These are phyloP conservation scores for Choanephora cucurbitarum DNA, from an alignment of 371 early-diverging fungal genomes.

Conservation along the genomic window DNA sequence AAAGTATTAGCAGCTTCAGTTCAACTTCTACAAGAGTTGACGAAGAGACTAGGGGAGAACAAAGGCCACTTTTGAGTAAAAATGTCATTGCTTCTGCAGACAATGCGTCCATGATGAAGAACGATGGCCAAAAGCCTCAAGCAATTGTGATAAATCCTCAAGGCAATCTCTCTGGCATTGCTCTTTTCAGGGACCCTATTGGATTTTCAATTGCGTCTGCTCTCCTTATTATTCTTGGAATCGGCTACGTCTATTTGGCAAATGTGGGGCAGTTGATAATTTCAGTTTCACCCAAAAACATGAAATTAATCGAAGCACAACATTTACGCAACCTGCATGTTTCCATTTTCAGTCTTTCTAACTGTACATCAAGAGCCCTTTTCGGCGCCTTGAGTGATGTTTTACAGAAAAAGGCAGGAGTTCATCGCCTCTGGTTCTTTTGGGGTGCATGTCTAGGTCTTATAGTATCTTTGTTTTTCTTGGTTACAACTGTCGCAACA, in stretches of 20 bases:
- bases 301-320: constrained; percentile 15
- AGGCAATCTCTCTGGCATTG: constrained; percentile 20
- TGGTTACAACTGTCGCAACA: constrained; percentile 14
- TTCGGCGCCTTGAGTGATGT: constrained; percentile 49
- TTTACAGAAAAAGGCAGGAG: constrained; percentile 30
- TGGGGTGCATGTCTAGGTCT: constrained; percentile 27
- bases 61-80: constrained; percentile 12
- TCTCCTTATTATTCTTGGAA: constrained; percentile 36
- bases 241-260: constrained; percentile 51
- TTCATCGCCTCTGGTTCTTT: constrained; percentile 50
- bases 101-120: constrained; percentile 8
- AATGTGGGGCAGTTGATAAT: constrained; percentile 40
- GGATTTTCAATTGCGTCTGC: constrained; percentile 37
- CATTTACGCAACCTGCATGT: constrained; percentile 47
- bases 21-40: constrained; percentile 21
- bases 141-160: constrained; percentile 4
- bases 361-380: constrained; percentile 45
- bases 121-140: neutral
- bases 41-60: constrained; percentile 10
- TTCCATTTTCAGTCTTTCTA: constrained; percentile 48
- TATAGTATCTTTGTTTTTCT: constrained; percentile 9
- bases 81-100: constrained; percentile 12
- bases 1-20: constrained; percentile 23
- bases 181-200: constrained; percentile 34
- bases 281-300: constrained; percentile 23